Evolutionary conservation across 768 basidiomycete genomes (phyloP), one percentile per base, ranked within the genome.

Genomic region (Leucocoprinus birnbaumii): DNA sequence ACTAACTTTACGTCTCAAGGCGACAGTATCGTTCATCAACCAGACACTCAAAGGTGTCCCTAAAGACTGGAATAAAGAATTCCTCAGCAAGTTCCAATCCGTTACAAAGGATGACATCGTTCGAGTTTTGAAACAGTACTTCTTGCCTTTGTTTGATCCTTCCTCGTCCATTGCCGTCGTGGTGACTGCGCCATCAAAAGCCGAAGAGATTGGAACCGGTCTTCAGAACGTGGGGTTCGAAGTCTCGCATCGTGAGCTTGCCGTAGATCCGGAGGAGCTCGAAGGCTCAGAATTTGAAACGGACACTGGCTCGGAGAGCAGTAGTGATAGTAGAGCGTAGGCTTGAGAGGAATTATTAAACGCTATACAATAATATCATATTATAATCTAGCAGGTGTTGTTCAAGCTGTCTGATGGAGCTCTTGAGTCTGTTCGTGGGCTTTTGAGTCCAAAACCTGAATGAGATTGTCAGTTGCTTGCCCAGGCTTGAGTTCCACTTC

Each of bases 11-110:
- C 55, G 51, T 55, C 60, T 35, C 14, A 58, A 94, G 92, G 93
- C 94, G 0, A 67, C 82, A 37, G 78, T 82, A 22, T 96, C 94
- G 0, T 98, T 97, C 71, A 75, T 80, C 26, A 95, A 98, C 70
- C 92, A 97, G 74, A 90, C 87, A 0, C 76, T 99, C n/a, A 91
- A 90, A 65, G 89, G 86, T 27, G 82, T 98, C 9, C 72, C 86
- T 4, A 85, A 87, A 64, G 81, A 85, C 57, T 76, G 89, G 64
- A 86, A 89, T 61, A 75, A 89, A 22, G 80, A 87, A 51, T 78
- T 94, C n/a, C 76, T 96, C 43, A 81, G 86, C 61, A 83, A 85
- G 64, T 89, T 85, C 63, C 87, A 93, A 76, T 71, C 72, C n/a
- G 81, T 98, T 55, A 88, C 86, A 16, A 86, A 86, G 63, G 81